phyloP scores from a whole-genome alignment of 148 eudicot genomes.

The Nepenthes mirabilis region DNA sequence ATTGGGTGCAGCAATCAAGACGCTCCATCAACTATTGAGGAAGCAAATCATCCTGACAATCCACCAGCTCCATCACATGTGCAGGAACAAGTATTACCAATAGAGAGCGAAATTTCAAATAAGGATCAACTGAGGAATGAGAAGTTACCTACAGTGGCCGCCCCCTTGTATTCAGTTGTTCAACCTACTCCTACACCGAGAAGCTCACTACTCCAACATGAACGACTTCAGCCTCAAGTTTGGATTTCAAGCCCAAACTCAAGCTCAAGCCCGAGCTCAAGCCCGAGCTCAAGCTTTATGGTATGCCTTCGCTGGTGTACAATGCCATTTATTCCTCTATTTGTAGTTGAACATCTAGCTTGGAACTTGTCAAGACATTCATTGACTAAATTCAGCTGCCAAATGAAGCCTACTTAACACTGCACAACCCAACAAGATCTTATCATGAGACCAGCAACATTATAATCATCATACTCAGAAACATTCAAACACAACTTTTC shows the following conservation, averaged over 20 bases:
- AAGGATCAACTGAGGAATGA: conserved; percentile 36
- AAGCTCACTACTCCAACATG: conserved; percentile 28
- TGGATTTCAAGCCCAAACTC: neutral
- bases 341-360: too few species aligned
- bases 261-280: too few species aligned
- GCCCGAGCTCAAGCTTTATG: neutral
- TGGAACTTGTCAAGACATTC: too few species aligned
- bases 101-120: conserved; percentile 12
- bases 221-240: conserved; percentile 41
- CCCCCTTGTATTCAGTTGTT: conserved; percentile 34
- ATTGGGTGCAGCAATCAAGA: conserved; percentile 31
- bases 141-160: conserved; percentile 23
- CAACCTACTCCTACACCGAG: conserved; percentile 2
- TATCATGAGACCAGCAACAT: too few species aligned
- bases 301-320: conserved; percentile 7
- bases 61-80: conserved; percentile 4
- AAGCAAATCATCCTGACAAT: conserved; percentile 16
- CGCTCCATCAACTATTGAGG: conserved; percentile 18
- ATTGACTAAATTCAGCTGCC: too few species aligned
- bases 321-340: too few species aligned
- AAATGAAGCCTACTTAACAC: too few species aligned
- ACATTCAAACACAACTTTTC: neutral
- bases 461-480: too few species aligned
- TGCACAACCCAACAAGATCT: too few species aligned
- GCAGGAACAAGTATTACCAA: conserved; percentile 2